Percentiles rank a stretch among this genome's conserved stretches.
Conservation (phyloP, 306 rosid species). For the Cucurbita maxima region DNA sequence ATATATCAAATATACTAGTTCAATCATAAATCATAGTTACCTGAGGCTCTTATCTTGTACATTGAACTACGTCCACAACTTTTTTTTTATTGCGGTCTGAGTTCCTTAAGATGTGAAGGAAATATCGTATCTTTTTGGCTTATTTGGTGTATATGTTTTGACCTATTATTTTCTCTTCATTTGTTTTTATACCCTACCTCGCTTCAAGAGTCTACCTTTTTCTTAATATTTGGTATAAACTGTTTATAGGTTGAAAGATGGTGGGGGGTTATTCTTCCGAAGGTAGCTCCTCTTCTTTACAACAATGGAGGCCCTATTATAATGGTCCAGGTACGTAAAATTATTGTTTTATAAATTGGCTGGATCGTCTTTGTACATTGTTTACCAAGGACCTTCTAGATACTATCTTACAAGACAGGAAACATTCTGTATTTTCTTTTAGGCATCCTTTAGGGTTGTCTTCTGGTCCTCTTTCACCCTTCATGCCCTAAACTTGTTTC, state of each 20-base stretch:
- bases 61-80: neutral
- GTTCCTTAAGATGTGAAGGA: neutral
- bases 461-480: neutral
- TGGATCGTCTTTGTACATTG: neutral
- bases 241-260: conserved; percentile 65
- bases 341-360: neutral
- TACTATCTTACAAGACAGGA: neutral
- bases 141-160: too few relatives aligned
- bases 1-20: neutral
- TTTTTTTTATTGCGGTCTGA: too few relatives aligned
- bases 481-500: neutral
- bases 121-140: neutral
- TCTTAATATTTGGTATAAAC: neutral
- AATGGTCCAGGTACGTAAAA: conserved; percentile 76
- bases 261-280: conserved; percentile 81
- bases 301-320: conserved; percentile 71
- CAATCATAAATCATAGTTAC: neutral
- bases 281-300: conserved; percentile 57
- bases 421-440: neutral
- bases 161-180: too few relatives aligned
- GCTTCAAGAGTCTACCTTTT: neutral
- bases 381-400: neutral
- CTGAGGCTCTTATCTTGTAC: neutral
- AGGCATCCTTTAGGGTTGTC: neutral
- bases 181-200: neutral